Base-by-base conservation (phyloP, 345 rosid genomes). In the Citropsis articulata region DNA sequence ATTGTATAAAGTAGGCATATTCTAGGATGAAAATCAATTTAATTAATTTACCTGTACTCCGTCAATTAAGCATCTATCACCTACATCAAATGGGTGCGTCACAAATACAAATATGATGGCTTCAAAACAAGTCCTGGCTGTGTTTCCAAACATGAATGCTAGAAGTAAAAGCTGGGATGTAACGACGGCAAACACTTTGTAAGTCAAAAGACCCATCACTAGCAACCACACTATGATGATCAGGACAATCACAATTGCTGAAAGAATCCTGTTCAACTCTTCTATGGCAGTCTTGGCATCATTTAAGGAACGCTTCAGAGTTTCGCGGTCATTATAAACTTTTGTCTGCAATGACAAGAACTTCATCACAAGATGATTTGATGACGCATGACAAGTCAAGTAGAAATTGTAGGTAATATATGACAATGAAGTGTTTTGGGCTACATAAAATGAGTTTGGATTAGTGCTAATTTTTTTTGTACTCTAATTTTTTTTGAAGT, bases 41-140 rank as follows among this genome's bases (percentile, higher is more conserved):
- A 45, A 12, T 3, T 45, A 45, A 68, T 48, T 78, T 79, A 88
- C 98, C 91, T 89, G 93, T 24, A 88, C 86, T 82, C 94, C 98
- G 53, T 90, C 97, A 18, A 93, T 80, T 28, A 93, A 92, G 13
- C 95, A 92, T 21, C 95, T 91, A 61, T 92, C 98, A 3, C 97
- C 97, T 0, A 93, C 92, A 72, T 90, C 97, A 67, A 82, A 93
- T 28, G 94, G 98, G 76, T 91, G 97, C 91, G 88, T 90, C 76
- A 92, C 86, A 67, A 93, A 93, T 42, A 94, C 93, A 72, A 94
- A 92, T 45, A 94, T 85, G 79, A 94, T 88, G 76, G 97, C 91
- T 78, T 91, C 95, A 21, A 91, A 91, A 3, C 86, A 75, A 0
- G 88, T 88, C 87, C 76, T 93, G 73, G 88, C 90, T 0, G 88